A percentile compares a stretch with the other conserved stretches of the same genome.
Conservation (phyloP, 176 grass and related monocot species). For the Miscanthus lutarioriparius region DNA sequence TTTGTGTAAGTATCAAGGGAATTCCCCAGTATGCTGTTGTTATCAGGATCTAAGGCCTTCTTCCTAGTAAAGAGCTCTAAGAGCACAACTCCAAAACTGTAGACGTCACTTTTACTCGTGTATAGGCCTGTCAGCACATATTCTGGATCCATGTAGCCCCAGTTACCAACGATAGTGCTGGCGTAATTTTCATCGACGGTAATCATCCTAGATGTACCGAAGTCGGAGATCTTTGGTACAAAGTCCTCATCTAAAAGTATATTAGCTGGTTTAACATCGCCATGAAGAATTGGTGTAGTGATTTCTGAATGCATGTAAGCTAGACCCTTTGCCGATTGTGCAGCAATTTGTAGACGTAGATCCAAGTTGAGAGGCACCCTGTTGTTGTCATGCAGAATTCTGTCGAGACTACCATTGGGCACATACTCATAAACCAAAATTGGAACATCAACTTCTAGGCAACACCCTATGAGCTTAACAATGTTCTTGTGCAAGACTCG, state of each 20-base stretch:
- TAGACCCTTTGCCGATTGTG: conserved; percentile 25
- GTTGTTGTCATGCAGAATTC: conserved; percentile 18
- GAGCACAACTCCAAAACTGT: conserved; percentile 26
- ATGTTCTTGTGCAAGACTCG: conserved; percentile 45
- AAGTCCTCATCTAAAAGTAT: conserved; percentile 7
- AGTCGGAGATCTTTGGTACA: not conserved
- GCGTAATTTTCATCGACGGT: not conserved
- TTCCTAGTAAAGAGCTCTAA: conserved; percentile 20
- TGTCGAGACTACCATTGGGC: conserved; percentile 27
- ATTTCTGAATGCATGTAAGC: conserved; percentile 38
- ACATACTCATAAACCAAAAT: conserved; percentile 50
- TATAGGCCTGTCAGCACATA: conserved; percentile 14
- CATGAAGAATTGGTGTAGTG: conserved; percentile 18
- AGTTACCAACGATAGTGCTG: conserved; percentile 13
- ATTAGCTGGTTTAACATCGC: conserved; percentile 7
- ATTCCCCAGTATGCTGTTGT: not conserved
- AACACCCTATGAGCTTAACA: conserved; percentile 40
- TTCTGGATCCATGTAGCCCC: conserved; percentile 28
- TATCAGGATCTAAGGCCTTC: not conserved
- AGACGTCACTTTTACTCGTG: conserved; percentile 21
- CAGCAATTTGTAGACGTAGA: conserved; percentile 23
- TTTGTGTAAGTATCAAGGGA: conserved; percentile 11
- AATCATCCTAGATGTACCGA: conserved; percentile 25
- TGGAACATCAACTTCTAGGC: conserved; percentile 35
- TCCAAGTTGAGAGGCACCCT: not conserved